Conservation (phyloP, 441 rosid genomes). For the Hura crepitans region DNA sequence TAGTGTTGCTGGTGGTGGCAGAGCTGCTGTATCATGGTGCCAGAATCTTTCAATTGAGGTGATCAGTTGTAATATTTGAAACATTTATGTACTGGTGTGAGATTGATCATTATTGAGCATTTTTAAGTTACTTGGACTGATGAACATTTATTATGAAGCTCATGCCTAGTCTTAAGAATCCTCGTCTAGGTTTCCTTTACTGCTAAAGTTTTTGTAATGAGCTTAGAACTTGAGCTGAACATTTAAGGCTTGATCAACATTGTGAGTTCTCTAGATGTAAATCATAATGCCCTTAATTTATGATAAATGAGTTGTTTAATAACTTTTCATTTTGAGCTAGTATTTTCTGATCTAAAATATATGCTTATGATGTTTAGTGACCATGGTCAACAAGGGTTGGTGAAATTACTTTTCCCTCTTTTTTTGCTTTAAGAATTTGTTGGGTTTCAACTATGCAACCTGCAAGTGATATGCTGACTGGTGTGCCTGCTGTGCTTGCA, state of each 20-base stretch:
- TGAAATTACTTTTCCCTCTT: conserved; percentile 13
- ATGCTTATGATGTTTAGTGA: not conserved
- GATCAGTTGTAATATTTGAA: conserved; percentile 22
- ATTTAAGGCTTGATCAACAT: not conserved
- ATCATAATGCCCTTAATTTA: not conserved
- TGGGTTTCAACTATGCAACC: conserved; percentile 16
- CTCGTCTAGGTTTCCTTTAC: not conserved
- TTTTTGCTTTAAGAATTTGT: conserved; percentile 27
- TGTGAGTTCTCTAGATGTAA: not conserved
- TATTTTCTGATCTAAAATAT: not conserved
- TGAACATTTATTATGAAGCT: not conserved
- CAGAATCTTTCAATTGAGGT: conserved; percentile 84
- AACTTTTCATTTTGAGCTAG: not conserved
- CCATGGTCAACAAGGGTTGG: not conserved
- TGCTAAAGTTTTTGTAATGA: not conserved
- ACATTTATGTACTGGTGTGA: not conserved
- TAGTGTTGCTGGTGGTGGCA: conserved; percentile 27
- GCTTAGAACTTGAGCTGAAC: not conserved
- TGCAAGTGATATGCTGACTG: conserved; percentile 26
- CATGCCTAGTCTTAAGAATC: not conserved
- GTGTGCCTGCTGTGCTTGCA: conserved; percentile 38
- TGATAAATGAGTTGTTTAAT: not conserved
- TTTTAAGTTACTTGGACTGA: conserved; percentile 2
- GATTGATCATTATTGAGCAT: conserved; percentile 1
- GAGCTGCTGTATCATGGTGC: conserved; percentile 69